Conservation (phyloP, 208 protist species). For the Phytomonas francai region DNA sequence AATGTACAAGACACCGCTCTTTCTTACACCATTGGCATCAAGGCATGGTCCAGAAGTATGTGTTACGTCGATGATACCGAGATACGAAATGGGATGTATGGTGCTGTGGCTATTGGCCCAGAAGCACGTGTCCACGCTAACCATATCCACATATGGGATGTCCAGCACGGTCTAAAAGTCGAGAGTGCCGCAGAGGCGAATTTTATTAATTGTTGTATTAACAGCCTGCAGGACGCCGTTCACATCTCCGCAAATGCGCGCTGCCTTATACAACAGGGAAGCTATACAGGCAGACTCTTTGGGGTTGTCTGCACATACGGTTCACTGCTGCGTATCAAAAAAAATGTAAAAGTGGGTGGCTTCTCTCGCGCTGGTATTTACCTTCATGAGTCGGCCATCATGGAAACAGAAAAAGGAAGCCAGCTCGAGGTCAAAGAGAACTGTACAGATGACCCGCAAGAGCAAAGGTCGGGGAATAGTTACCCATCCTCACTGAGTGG, state of each 20-base stretch:
- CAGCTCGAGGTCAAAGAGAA: neutral
- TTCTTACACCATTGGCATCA: slow-evolving; percentile 41
- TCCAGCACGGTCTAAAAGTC: slow-evolving; percentile 64
- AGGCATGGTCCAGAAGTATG: slow-evolving; percentile 54
- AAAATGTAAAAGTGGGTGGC: slow-evolving; percentile 55
- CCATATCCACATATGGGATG: slow-evolving; percentile 44
- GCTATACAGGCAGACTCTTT: slow-evolving; percentile 49
- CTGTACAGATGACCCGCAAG: neutral
- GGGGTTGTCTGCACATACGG: slow-evolving; percentile 48
- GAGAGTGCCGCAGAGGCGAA: slow-evolving; percentile 35
- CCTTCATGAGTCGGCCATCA: slow-evolving; percentile 34
- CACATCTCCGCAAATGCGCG: slow-evolving; percentile 53
- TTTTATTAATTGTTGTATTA: slow-evolving; percentile 44
- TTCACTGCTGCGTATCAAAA: slow-evolving; percentile 38
- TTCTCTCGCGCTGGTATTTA: slow-evolving; percentile 55
- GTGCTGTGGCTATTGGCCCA: slow-evolving; percentile 57
- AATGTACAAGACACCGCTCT: neutral
- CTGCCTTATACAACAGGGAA: slow-evolving; percentile 42
- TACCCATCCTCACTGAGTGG: neutral
- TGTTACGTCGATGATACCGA: slow-evolving; percentile 38
- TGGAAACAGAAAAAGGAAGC: slow-evolving; percentile 16
- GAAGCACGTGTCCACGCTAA: slow-evolving; percentile 39
- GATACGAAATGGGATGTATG: slow-evolving; percentile 51
- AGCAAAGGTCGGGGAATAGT: neutral
- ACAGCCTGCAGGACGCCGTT: slow-evolving; percentile 56